Percentiles rank a stretch among this genome's conserved stretches.
These are phyloP conservation scores for rapeseed (Brassica napus) DNA, from an alignment of 345 rosid species.

Conservation along the genomic window DNA sequence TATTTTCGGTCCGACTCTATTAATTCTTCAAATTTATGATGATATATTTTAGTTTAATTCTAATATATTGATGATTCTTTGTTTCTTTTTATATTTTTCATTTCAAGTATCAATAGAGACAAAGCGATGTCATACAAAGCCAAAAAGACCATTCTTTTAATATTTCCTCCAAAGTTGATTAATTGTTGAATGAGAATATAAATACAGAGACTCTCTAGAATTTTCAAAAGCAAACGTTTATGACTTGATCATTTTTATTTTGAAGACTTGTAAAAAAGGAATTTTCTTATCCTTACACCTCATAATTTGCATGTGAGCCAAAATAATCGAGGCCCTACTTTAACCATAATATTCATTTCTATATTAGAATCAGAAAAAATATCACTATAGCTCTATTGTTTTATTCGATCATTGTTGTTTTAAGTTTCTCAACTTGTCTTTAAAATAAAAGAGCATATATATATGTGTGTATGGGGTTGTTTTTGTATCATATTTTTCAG, in stretches of 20 bases:
- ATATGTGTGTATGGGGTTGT: background rate
- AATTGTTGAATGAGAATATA: conserved; percentile 29
- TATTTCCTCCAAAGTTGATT: conserved; percentile 5
- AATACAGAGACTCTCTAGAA: conserved; percentile 19
- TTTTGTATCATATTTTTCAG: conserved; percentile 10
- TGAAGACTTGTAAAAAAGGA: conserved; percentile 13
- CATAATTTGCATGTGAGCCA: conserved; percentile 43
- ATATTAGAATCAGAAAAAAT: conserved; percentile 16
- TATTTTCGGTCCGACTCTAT: background rate
- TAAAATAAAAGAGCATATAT: conserved; percentile 9
- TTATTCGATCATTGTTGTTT: conserved; percentile 15
- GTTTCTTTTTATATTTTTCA: background rate
- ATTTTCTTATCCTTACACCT: conserved; percentile 37
- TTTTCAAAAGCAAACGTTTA: conserved; percentile 33
- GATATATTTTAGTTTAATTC: background rate
- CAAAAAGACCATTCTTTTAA: background rate
- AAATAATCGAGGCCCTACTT: conserved; percentile 43
- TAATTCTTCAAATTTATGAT: background rate
- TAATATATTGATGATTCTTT: background rate
- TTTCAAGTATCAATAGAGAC: background rate
- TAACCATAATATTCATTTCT: conserved; percentile 34
- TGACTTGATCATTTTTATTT: conserved; percentile 30
- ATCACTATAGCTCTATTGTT: conserved; percentile 11
- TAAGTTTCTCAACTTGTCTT: conserved; percentile 26
- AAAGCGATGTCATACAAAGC: conserved; percentile 2